These are phyloP conservation scores for Colletotrichum liaoningense DNA, from an alignment of 2,329 filamentous ascomycete genomes.

Conservation along the genomic window DNA sequence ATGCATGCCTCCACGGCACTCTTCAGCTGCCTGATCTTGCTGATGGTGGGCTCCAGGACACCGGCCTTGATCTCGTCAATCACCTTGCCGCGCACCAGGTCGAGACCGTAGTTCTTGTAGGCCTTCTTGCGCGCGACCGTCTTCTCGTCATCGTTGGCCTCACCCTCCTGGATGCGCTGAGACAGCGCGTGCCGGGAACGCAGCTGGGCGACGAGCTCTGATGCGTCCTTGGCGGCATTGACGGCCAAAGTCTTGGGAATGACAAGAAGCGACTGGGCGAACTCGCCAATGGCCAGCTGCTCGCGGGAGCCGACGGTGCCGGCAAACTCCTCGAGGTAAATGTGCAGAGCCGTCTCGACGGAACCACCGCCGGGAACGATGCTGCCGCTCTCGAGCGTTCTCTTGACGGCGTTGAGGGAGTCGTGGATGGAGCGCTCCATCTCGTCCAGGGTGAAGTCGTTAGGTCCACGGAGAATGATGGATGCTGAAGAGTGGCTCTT, in stretches of 20 bases:
- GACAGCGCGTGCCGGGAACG: slow-evolving; percentile 94
- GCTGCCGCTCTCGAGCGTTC: slow-evolving; percentile 94
- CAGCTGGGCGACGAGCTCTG: slow-evolving; percentile 94
- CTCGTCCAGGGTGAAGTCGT: slow-evolving; percentile 97
- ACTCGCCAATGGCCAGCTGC: slow-evolving; percentile 97
- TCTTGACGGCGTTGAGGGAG: slow-evolving; percentile 95
- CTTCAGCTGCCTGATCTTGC: slow-evolving; percentile 98
- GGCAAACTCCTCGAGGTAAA: slow-evolving; percentile 98
- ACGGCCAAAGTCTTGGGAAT: slow-evolving; percentile 97
- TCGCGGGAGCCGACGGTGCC: slow-evolving; percentile 97
- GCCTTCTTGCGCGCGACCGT: slow-evolving; percentile 92
- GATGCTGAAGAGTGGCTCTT: slow-evolving; percentile 95
- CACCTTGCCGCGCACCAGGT: slow-evolving; percentile 89
- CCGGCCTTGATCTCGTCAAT: slow-evolving; percentile 94
- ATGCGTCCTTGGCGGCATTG: slow-evolving; percentile 96
- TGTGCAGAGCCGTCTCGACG: slow-evolving; percentile 98
- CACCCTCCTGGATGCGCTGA: slow-evolving; percentile 90
- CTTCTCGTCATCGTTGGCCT: slow-evolving; percentile 88
- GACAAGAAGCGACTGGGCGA: slow-evolving; percentile 91
- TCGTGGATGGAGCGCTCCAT: slow-evolving; percentile 99
- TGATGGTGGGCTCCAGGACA: slow-evolving; percentile 96
- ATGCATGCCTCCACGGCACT: slow-evolving; percentile 98
- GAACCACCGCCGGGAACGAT: slow-evolving; percentile 97
- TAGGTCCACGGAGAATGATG: slow-evolving; percentile 93
- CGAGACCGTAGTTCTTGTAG: slow-evolving; percentile 98